phyloP scores from a whole-genome alignment of 306 rosid species.

The Coriaria nepalensis region DNA sequence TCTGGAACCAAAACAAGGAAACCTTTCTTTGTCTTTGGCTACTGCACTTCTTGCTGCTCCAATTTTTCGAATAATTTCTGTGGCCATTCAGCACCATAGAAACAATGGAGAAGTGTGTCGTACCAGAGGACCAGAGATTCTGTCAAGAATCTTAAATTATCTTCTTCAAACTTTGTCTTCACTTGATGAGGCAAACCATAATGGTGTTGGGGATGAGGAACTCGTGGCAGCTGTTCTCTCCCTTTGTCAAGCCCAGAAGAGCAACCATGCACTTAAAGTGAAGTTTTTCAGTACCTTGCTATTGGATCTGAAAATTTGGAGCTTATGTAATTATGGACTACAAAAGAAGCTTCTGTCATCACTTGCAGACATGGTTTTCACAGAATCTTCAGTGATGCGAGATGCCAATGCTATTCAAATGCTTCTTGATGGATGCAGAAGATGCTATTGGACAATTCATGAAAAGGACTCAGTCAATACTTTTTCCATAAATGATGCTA shows the following conservation, averaged over 20 bases:
- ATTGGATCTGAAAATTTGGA: slow-evolving; percentile 83
- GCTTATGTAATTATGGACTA: slow-evolving; percentile 89
- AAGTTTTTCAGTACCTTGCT: slow-evolving; percentile 75
- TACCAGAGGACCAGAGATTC: slow-evolving; percentile 87
- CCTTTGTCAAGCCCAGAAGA: slow-evolving; percentile 73
- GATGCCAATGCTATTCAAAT: slow-evolving; percentile 95
- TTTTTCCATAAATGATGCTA: slow-evolving; percentile 48
- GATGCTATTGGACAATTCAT: slow-evolving; percentile 78
- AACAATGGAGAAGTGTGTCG: slow-evolving; percentile 81
- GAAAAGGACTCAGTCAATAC: slow-evolving; percentile 79
- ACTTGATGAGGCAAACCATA: slow-evolving; percentile 45
- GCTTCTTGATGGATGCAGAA: slow-evolving; percentile 96
- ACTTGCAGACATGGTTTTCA: slow-evolving; percentile 96
- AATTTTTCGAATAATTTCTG: slow-evolving; percentile 65
- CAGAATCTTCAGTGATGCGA: slow-evolving; percentile 77
- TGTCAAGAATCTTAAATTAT: slow-evolving; percentile 78
- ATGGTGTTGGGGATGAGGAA: slow-evolving; percentile 80
- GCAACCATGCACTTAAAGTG: slow-evolving; percentile 67
- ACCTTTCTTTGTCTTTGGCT: slow-evolving; percentile 47
- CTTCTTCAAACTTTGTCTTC: slow-evolving; percentile 71
- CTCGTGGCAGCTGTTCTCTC: slow-evolving; percentile 87
- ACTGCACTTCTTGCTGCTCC: slow-evolving; percentile 77
- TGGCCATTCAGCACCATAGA: slow-evolving; percentile 60
- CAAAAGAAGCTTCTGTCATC: slow-evolving; percentile 97
- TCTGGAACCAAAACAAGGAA: slow-evolving; percentile 64